Evolutionary conservation across 2,329 filamentous ascomycete genomes (phyloP).

Genomic region (Aspergillus unguis): DNA sequence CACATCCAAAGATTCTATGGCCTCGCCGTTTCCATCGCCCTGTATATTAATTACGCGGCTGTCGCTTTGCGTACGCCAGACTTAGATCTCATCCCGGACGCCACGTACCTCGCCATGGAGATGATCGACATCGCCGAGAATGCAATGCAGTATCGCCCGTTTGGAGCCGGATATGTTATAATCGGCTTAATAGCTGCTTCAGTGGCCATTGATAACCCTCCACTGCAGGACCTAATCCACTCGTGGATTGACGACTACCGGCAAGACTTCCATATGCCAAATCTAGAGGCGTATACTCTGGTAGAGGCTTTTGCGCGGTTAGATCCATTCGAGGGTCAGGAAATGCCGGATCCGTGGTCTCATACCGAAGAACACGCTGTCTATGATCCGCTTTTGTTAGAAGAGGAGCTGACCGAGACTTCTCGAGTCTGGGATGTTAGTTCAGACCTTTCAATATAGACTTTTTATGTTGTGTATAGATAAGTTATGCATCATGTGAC

Average conservation of each 20-base stretch:
- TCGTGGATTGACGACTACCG: conserved; percentile 24
- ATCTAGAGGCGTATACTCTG: background rate
- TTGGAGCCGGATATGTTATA: conserved; percentile 31
- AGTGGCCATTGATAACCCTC: conserved; percentile 21
- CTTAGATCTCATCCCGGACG: conserved; percentile 16
- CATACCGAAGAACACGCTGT: background rate
- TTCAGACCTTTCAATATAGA: too few species aligned
- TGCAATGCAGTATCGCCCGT: conserved; percentile 27
- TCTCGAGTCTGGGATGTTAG: background rate
- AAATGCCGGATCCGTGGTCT: background rate
- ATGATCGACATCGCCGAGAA: conserved; percentile 27
- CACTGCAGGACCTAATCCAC: conserved; percentile 17
- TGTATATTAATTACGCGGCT: conserved; percentile 34
- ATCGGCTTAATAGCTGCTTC: conserved; percentile 28
- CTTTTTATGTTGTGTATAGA: too few species aligned
- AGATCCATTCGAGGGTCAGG: background rate
- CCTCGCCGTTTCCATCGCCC: conserved; percentile 28
- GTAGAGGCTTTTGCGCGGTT: background rate
- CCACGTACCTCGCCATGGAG: conserved; percentile 23
- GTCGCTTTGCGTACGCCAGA: conserved; percentile 27
- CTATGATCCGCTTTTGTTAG: background rate
- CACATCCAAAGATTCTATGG: conserved; percentile 35
- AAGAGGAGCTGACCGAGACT: background rate
- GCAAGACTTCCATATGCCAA: conserved; percentile 21
- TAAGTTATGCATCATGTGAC: too few species aligned